A percentile compares a stretch with the other conserved stretches of the same genome.
phyloP scores from a whole-genome alignment of 257 asterid species.

The Primulina tabacum region DNA sequence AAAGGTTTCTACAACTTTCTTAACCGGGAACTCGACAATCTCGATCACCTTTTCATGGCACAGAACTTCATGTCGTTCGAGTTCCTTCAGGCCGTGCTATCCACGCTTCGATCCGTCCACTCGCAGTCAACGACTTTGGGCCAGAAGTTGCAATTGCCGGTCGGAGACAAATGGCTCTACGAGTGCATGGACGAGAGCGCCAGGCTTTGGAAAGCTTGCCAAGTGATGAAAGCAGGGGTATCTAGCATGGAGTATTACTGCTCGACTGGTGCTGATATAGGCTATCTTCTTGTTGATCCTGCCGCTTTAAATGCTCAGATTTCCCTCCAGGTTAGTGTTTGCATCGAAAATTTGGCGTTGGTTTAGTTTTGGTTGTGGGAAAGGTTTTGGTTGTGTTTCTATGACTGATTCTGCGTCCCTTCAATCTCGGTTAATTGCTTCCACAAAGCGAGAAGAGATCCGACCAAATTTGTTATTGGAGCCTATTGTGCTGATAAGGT shows the following conservation, averaged over 20 bases:
- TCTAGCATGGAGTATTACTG: slow-evolving; percentile 54
- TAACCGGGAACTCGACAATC: slow-evolving; percentile 49
- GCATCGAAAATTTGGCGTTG: not conserved
- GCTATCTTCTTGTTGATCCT: slow-evolving; percentile 43
- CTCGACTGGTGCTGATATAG: slow-evolving; percentile 39
- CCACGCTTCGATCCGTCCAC: slow-evolving; percentile 57
- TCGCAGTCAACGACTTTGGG: slow-evolving; percentile 49
- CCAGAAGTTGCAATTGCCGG: slow-evolving; percentile 56
- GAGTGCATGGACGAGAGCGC: slow-evolving; percentile 86
- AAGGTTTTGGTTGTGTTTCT: too few species aligned
- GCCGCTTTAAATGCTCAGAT: slow-evolving; percentile 31
- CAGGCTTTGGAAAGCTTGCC: slow-evolving; percentile 72
- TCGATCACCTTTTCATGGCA: slow-evolving; percentile 49
- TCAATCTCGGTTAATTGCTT: too few species aligned
- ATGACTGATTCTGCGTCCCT: too few species aligned
- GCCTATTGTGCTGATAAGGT: too few species aligned
- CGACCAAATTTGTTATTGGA: too few species aligned
- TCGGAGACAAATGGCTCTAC: slow-evolving; percentile 72
- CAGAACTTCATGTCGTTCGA: slow-evolving; percentile 59
- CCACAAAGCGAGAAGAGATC: too few species aligned
- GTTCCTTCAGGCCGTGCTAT: slow-evolving; percentile 57
- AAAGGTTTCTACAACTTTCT: slow-evolving; percentile 60
- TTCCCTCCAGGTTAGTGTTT: slow-evolving; percentile 61
- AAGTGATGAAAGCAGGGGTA: slow-evolving; percentile 50
- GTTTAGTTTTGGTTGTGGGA: too few species aligned